Conservation (phyloP, 768 basidiomycete genomes). For the Baorangia bicolor region DNA sequence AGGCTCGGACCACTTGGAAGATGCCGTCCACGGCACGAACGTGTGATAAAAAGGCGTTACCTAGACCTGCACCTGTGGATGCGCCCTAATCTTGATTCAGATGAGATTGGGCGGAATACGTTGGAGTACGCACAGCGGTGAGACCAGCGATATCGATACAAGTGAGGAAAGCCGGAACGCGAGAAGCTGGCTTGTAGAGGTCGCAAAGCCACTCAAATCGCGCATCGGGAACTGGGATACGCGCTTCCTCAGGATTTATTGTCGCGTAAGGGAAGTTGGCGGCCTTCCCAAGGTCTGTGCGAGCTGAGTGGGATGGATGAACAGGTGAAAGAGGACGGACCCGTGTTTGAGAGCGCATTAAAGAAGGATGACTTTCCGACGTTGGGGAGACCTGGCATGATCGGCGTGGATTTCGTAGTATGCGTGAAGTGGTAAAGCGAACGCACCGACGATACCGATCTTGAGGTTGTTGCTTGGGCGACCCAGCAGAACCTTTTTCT, state of each 20-base stretch:
- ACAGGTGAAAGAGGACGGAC: constrained; percentile 39
- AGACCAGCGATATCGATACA: constrained; percentile 99
- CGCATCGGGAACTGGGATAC: constrained; percentile 90
- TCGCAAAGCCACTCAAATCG: constrained; percentile 96
- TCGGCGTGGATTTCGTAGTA: background rate
- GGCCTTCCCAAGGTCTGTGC: constrained; percentile 81
- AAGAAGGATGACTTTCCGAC: constrained; percentile 99
- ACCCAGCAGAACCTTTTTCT: constrained; percentile 88
- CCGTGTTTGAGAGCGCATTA: constrained; percentile 91
- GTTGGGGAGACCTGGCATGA: constrained; percentile 75
- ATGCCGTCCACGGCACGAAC: constrained; percentile 99
- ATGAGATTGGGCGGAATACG: constrained; percentile 1
- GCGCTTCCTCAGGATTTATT: constrained; percentile 93
- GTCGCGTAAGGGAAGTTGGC: constrained; percentile 98
- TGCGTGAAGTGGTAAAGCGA: background rate
- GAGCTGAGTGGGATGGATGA: constrained; percentile 3
- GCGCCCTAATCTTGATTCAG: constrained; percentile 62
- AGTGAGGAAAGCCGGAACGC: constrained; percentile 92
- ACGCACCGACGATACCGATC: constrained; percentile 96
- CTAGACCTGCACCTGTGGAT: constrained; percentile 96
- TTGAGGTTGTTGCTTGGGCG: constrained; percentile 95
- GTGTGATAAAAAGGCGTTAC: constrained; percentile 96
- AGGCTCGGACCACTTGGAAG: constrained; percentile 96
- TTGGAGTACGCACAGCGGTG: constrained; percentile 67
- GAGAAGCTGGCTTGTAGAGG: constrained; percentile 83